Evolutionary conservation across 805 yeast genomes (phyloP), one percentile per base, ranked within the genome.

Genomic region (Lipomyces orientalis): DNA sequence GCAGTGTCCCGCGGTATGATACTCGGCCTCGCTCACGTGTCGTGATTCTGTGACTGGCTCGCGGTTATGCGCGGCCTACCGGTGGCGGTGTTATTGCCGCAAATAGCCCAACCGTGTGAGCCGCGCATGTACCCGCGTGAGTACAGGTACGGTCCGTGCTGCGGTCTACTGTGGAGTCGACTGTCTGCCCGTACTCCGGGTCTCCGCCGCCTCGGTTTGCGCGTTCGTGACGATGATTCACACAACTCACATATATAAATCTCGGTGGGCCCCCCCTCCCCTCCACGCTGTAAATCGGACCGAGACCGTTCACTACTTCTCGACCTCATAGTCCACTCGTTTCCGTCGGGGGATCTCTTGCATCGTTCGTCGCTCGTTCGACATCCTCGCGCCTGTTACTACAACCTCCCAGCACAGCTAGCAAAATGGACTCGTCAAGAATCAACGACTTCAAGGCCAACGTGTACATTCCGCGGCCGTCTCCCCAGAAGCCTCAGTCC

Each of bases 401-500:
- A n/a, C n/a, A n/a, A n/a, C n/a, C n/a, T n/a, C n/a, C n/a, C n/a
- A n/a, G n/a, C n/a, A n/a, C n/a, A n/a, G n/a, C n/a, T n/a, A n/a
- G 29, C 71, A 74, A 56, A 64, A 84, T 85, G 88, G 87, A 84
- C 63, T 75, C 82, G 9, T 64, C 77, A 16, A 75, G 82, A 64
- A 75, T 85, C 64, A 70, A 78, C 51, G 77, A 77, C 59, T 76
- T 79, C 61, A 68, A 82, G 60, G 81, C 80, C 59, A 81, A 80
- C 75, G 78, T 82, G 37, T 86, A 85, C 74, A 83, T 86, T 65
- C 88, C 89, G 3, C 79, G 81, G 7, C 73, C 70, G 9, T 65
- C 66, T 16, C 64, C 60, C 31, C 61, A 74, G 34, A 60, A 65
- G 37, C 59, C 71, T 22, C 58, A 56, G 19, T 25, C 64, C 22